A percentile compares a stretch with the other conserved stretches of the same genome.
These are phyloP conservation scores for Pseudonectria foliicola DNA, from an alignment of 2,329 filamentous ascomycete genomes.

Conservation along the genomic window DNA sequence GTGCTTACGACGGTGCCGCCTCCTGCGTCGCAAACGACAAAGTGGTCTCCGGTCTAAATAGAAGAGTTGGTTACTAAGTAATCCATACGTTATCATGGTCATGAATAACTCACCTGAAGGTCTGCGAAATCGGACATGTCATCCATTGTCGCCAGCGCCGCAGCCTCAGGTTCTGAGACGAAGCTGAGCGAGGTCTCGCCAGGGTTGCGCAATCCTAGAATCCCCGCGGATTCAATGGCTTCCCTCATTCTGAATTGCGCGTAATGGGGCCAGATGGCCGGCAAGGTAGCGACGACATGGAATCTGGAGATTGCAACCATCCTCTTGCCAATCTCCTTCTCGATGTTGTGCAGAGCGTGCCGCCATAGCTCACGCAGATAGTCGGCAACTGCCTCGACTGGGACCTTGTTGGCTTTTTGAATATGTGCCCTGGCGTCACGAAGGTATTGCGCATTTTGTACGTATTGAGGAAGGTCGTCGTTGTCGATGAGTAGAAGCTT, in stretches of 20 bases:
- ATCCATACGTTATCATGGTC: background rate
- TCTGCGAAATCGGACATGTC: slow-evolving; percentile 18
- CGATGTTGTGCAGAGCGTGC: slow-evolving; percentile 21
- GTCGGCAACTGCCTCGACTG: slow-evolving; percentile 24
- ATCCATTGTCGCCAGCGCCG: slow-evolving; percentile 31
- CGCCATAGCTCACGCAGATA: slow-evolving; percentile 30
- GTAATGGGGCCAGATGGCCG: slow-evolving; percentile 39
- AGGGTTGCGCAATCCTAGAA: slow-evolving; percentile 20
- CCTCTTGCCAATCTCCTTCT: slow-evolving; percentile 11
- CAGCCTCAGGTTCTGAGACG: slow-evolving; percentile 40
- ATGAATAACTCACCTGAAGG: slow-evolving; percentile 12
- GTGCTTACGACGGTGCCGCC: slow-evolving; percentile 29
- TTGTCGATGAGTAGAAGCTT: slow-evolving; percentile 34
- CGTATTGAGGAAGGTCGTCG: slow-evolving; percentile 21
- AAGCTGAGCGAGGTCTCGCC: slow-evolving; percentile 28
- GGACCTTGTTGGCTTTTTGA: slow-evolving; percentile 11
- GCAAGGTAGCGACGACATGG: slow-evolving; percentile 35
- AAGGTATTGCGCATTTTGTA: slow-evolving; percentile 20
- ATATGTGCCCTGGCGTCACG: slow-evolving; percentile 6
- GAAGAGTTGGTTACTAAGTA: background rate
- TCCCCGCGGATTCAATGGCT: slow-evolving; percentile 28
- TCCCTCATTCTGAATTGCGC: slow-evolving; percentile 29
- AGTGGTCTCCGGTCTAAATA: slow-evolving; percentile 15
- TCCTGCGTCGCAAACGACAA: slow-evolving; percentile 32
- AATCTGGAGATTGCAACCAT: slow-evolving; percentile 20